phyloP scores from a whole-genome alignment of 306 rosid species.

The Boehmeria nivea region DNA sequence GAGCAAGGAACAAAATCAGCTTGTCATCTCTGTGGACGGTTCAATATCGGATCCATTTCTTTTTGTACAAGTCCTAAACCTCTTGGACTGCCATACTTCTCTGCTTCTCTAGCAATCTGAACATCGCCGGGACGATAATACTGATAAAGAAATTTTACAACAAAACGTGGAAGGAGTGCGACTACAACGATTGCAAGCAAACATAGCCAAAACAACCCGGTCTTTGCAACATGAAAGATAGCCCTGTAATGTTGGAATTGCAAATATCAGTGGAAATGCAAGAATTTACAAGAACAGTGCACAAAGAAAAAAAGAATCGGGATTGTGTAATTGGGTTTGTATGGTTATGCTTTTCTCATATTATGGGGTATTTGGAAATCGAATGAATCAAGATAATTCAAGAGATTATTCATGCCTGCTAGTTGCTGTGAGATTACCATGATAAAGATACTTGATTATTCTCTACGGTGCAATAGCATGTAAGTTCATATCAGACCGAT shows the following conservation, averaged over 20 bases:
- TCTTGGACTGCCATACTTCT: conserved; percentile 36
- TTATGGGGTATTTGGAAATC: too few species aligned
- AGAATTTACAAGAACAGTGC: neutral
- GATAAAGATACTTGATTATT: too few species aligned
- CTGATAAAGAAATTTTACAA: conserved; percentile 47
- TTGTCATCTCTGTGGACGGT: conserved; percentile 32
- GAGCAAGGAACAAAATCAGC: conserved; percentile 18
- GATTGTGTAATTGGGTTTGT: too few species aligned
- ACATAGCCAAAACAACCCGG: conserved; percentile 58
- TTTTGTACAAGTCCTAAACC: conserved; percentile 44
- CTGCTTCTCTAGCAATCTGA: conserved; percentile 78
- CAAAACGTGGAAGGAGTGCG: conserved; percentile 63
- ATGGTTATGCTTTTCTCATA: too few species aligned
- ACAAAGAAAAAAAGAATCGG: too few species aligned
- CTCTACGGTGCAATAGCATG: too few species aligned
- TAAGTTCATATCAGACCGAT: neutral
- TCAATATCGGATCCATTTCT: conserved; percentile 61
- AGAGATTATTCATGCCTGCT: too few species aligned
- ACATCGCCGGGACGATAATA: conserved; percentile 59
- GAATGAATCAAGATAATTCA: too few species aligned
- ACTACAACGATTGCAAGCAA: conserved; percentile 50
- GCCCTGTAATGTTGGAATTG: conserved; percentile 59
- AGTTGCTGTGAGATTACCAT: too few species aligned
- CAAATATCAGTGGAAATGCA: conserved; percentile 18
- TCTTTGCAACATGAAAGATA: conserved; percentile 40